Evolutionary conservation across 2,329 filamentous ascomycete genomes (phyloP), one percentile per base, ranked within the genome.

Genomic region (Tetracladium maxilliforme): DNA sequence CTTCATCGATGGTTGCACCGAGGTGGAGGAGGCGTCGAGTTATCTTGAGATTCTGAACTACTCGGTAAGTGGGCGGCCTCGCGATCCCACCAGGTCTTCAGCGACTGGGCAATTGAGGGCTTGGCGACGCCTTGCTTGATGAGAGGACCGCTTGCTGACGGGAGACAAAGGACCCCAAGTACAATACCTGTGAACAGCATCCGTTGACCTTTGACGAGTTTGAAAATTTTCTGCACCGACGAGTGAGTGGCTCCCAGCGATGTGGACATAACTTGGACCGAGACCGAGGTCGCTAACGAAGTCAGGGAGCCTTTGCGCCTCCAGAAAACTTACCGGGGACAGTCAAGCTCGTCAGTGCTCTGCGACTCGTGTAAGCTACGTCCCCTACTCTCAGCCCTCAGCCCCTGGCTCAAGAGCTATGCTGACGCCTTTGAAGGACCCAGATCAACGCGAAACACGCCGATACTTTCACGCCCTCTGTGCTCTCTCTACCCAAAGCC

Each of bases 381-480:
- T n/a, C n/a, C n/a, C n/a, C n/a, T n/a, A n/a, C n/a, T n/a, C n/a
- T n/a, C n/a, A n/a, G n/a, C n/a, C n/a, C n/a, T n/a, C n/a, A n/a
- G n/a, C n/a, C n/a, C n/a, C n/a, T n/a, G n/a, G n/a, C n/a, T n/a
- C n/a, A n/a, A n/a, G n/a, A n/a, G n/a, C n/a, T n/a, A n/a, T n/a
- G n/a, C n/a, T n/a, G n/a, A n/a, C n/a, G n/a, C n/a, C n/a, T n/a
- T n/a, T n/a, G n/a, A n/a, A n/a, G n/a, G n/a, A n/a, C n/a, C n/a
- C n/a, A n/a, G n/a, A n/a, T n/a, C n/a, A 35, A 68, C 35, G 67
- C 65, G 22, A 48, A 56, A 28, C 48, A 73, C 24, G 53, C 56
- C 10, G 61, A 74, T 24, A 74, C 70, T 1, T 75, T 75, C 34
- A 49, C 55, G 13, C 56, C 66, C 10, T 51, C 58, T 32, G 49